Evolutionary conservation across 2,329 filamentous ascomycete species (phyloP).

Genomic region (Incumbomyces lentus): DNA sequence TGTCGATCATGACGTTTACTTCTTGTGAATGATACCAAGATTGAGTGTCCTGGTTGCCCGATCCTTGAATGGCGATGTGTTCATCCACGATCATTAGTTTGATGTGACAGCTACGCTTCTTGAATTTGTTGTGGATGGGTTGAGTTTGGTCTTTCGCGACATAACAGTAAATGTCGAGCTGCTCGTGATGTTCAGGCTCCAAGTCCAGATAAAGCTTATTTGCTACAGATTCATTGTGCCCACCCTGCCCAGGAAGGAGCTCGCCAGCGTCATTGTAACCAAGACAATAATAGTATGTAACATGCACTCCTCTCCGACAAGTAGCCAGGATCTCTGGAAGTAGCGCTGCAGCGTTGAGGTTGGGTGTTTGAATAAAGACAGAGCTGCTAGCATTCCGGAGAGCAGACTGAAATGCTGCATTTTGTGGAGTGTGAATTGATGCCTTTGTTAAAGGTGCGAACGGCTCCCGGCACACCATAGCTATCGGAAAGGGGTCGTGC

Average conservation of each 20-base stretch:
- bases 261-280: slow-evolving; percentile 73
- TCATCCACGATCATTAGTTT: slow-evolving; percentile 68
- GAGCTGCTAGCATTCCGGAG: slow-evolving; percentile 52
- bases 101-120: slow-evolving; percentile 61
- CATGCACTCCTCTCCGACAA: slow-evolving; percentile 55
- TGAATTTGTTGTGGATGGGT: slow-evolving; percentile 57
- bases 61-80: slow-evolving; percentile 57
- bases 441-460: slow-evolving; percentile 54
- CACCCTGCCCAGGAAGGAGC: slow-evolving; percentile 63
- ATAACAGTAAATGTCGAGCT: slow-evolving; percentile 58
- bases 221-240: slow-evolving; percentile 63
- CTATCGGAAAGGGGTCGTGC: slow-evolving; percentile 55
- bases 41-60: slow-evolving; percentile 72
- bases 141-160: slow-evolving; percentile 60
- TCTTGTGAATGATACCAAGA: slow-evolving; percentile 71
- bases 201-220: slow-evolving; percentile 51
- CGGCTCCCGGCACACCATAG: slow-evolving; percentile 58
- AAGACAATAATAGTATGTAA: slow-evolving; percentile 62
- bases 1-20: slow-evolving; percentile 66
- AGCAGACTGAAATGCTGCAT: slow-evolving; percentile 62
- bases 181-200: slow-evolving; percentile 36
- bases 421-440: slow-evolving; percentile 58
- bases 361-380: slow-evolving; percentile 71
- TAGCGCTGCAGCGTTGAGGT: slow-evolving; percentile 61
- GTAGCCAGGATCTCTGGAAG: slow-evolving; percentile 54